Base-by-base conservation (phyloP, 805 yeast genomes). In the Wickerhamiella musiphila region DNA sequence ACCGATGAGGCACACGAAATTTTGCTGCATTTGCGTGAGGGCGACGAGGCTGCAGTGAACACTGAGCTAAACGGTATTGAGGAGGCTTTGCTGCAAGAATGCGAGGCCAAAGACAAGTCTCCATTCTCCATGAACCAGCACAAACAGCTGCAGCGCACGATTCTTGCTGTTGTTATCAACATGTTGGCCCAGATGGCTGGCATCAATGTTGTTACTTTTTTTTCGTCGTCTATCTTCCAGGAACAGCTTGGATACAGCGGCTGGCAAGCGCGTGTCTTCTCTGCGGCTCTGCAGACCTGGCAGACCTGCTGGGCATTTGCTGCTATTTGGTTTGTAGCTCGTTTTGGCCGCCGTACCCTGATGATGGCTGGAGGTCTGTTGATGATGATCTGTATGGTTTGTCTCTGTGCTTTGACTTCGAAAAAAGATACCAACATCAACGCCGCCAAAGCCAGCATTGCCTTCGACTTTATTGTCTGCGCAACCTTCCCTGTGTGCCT, bases 191-290 rank as follows among this genome's bases (percentile, higher is more conserved):
- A 43, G 9, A 55, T 66, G 34, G 51, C 54, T 31, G 77, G 76
- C 17, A 68, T 69, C 43, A 70, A 70, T 43, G 57, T 69, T 35
- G 67, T 70, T 31, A 61, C 69, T 1, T 69, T 67, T 46, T 70
- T 68, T 40, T 73, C 75, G 1, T 70, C 71, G 4, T 54, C 66
- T 46, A 66, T 70, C 33, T 68, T 65, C 42, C 63, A 60, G 37
- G 53, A 56, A 24, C 59, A 60, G 35, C 56, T 66, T 36, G 63
- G 65, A 6, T 55, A 67, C 56, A 28, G 53, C 6, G 52, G 66
- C 2, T 44, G 58, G 23, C 46, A 51, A 20, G 52, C 69, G 4
- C 52, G 58, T 34, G 48, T 64, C 11, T 48, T 65, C 29, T 65
- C 66, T 31, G 71, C 64, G 2, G 48, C 51, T 21, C 43, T 49